Percentiles rank a stretch among this genome's conserved stretches.
Evolutionary conservation across 352 stramenopile genomes (phyloP).

Genomic region (Blastocystis sp.): DNA sequence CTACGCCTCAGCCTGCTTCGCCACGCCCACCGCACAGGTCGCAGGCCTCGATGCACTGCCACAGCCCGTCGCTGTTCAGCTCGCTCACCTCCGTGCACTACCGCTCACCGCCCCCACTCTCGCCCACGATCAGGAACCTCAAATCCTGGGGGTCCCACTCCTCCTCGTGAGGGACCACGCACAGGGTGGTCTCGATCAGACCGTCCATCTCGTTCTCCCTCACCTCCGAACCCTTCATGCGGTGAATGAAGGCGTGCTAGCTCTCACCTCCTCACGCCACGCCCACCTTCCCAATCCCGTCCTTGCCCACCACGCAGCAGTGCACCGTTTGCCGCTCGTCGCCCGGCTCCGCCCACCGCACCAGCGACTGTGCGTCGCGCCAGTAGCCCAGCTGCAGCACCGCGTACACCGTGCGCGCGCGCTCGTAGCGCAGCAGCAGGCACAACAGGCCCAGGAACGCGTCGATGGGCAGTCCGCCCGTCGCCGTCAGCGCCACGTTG

Average conservation of each 20-base stretch:
- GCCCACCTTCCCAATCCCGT: background rate
- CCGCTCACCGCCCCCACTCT: too few species aligned
- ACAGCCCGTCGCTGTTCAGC: too few species aligned
- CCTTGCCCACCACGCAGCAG: slow-evolving; percentile 3
- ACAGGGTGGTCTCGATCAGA: too few species aligned
- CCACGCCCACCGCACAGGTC: background rate
- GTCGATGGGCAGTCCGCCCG: background rate
- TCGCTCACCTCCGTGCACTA: too few species aligned
- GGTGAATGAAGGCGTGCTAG: too few species aligned
- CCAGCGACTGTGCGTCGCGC: background rate
- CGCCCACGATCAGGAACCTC: too few species aligned
- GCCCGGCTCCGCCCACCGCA: background rate
- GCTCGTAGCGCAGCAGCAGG: background rate
- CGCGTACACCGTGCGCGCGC: background rate
- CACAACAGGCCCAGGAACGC: slow-evolving; percentile 23
- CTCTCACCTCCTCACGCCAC: background rate
- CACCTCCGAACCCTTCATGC: too few species aligned
- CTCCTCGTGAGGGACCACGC: too few species aligned
- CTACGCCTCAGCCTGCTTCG: background rate
- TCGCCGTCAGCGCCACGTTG: background rate
- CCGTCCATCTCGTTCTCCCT: too few species aligned
- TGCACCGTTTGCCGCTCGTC: slow-evolving; percentile 1
- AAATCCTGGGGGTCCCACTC: too few species aligned
- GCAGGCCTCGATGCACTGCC: too few species aligned
- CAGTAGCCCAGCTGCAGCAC: slow-evolving; percentile 22